A percentile compares a stretch with the other conserved stretches of the same genome.
These are phyloP conservation scores for Amphicarpaea edgeworthii DNA, from an alignment of 306 rosid genomes.

Conservation along the genomic window DNA sequence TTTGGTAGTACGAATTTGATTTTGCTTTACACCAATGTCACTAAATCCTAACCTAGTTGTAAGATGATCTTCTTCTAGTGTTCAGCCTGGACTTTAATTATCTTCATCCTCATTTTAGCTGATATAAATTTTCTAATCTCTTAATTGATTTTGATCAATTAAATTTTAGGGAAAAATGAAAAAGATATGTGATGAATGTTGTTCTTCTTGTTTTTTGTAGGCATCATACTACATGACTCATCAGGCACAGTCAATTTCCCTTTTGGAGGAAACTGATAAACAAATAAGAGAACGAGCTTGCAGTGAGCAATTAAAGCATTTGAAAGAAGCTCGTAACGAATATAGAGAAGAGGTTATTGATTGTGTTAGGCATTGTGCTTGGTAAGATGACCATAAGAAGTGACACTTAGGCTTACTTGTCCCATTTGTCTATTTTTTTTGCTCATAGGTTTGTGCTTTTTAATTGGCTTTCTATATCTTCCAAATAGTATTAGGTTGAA, in stretches of 20 bases:
- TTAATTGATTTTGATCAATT: conserved; percentile 8
- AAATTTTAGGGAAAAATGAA: conserved; percentile 34
- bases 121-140: neutral
- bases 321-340: conserved; percentile 85
- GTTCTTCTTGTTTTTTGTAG: conserved; percentile 56
- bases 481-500: conserved; percentile 22
- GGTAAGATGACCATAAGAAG: conserved; percentile 49
- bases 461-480: conserved; percentile 29
- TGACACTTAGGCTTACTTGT: conserved; percentile 34
- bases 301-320: conserved; percentile 47
- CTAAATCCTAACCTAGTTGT: neutral
- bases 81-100: neutral
- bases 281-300: conserved; percentile 69
- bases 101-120: conserved; percentile 24
- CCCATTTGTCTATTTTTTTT: neutral
- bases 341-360: conserved; percentile 77
- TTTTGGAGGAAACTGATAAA: conserved; percentile 75
- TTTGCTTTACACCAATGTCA: conserved; percentile 15
- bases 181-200: conserved; percentile 38
- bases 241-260: conserved; percentile 52
- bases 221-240: conserved; percentile 87
- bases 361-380: conserved; percentile 53
- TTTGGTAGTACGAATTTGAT: neutral
- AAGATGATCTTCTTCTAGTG: conserved; percentile 13
- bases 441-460: conserved; percentile 3